Evolutionary conservation across 192 early-diverging fungal species (phyloP), one percentile per base, ranked within the genome.

Genomic region (Dissophora globulifera): DNA sequence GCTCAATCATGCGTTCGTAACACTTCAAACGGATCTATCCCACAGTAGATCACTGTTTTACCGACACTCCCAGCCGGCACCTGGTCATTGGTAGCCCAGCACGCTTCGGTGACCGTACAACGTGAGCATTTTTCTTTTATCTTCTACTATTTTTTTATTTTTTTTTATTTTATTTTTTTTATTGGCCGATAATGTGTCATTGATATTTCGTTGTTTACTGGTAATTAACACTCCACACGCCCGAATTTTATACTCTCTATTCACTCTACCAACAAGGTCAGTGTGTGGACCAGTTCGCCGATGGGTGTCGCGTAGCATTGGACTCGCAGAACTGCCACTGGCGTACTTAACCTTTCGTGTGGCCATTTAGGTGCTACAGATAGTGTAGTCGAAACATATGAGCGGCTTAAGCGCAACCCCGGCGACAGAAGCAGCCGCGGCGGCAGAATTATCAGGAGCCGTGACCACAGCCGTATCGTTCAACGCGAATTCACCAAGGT

Each of bases 1-100:
- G 94, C 79, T 98, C 55, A 99, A 99, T 78, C 98, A 99, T 78
- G 93, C 98, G 0, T 99, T 99, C 74, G 94, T 99, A 46, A 94
- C 93, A 13, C 64, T 97, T 98, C 79, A 99, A 99, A 78, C 91
- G 92, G 64, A 93, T 98, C 61, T 75, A 91, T 26, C 92, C 95
- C 4, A 86, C 88, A 27, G 89, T 98, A 0, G 98, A 99, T 81
- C 86, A 82, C 10, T 86, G 89, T 50, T 99, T 93, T 68, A 84
- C 87, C 4, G 95, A 96, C 61, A 89, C 95, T 43, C 78, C 98
- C 31, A 95, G 94, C 63, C 83, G 91, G 51, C 96, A 98, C 78
- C 66, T 99, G 32, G 87, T 92, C 2, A 84, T 83, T 29, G 85
- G 84, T 35, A 85, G 80, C 62, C 85, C 85, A 23, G 74, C 78